phyloP scores from a whole-genome alignment of 176 grass and related monocot species.

The Triticum timopheevii region DNA sequence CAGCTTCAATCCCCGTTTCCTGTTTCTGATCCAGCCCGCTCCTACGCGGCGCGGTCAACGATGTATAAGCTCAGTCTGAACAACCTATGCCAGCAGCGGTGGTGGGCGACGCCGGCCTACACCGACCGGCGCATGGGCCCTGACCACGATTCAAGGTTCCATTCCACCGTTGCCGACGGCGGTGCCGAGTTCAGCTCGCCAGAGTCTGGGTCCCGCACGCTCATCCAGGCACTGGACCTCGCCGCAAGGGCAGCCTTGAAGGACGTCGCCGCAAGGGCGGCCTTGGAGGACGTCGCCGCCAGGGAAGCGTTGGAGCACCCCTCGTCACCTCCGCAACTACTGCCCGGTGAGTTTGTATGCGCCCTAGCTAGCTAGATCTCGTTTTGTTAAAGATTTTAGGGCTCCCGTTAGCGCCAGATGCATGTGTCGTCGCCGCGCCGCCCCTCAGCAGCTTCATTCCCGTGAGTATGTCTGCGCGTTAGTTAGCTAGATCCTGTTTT shows the following conservation, averaged over 20 bases:
- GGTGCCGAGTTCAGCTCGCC: constrained; percentile 31
- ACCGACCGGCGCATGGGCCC: constrained; percentile 18
- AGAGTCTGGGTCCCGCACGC: neutral
- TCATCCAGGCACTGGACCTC: constrained; percentile 59
- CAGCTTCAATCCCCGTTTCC: too few species aligned
- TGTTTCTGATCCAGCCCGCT: too few species aligned
- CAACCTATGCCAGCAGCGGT: constrained; percentile 66
- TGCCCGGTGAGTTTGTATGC: constrained; percentile 27
- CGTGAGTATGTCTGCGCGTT: too few species aligned
- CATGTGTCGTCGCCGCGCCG: too few species aligned
- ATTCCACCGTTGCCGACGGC: constrained; percentile 52
- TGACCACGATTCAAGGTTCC: constrained; percentile 40
- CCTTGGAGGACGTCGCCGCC: too few species aligned
- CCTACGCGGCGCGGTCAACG: too few species aligned
- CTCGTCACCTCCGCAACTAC: neutral
- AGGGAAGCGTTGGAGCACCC: neutral
- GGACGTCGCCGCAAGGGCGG: too few species aligned
- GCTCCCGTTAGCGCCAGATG: too few species aligned
- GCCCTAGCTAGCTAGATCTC: neutral
- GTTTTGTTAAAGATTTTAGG: too few species aligned
- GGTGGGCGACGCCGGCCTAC: constrained; percentile 57
- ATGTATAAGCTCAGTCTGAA: constrained; percentile 69
- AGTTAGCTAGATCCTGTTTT: too few species aligned
- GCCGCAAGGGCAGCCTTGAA: constrained; percentile 64
- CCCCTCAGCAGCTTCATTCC: too few species aligned